Conservation (phyloP, 176 grass and related monocot genomes). For the Thinopyrum elongatum region DNA sequence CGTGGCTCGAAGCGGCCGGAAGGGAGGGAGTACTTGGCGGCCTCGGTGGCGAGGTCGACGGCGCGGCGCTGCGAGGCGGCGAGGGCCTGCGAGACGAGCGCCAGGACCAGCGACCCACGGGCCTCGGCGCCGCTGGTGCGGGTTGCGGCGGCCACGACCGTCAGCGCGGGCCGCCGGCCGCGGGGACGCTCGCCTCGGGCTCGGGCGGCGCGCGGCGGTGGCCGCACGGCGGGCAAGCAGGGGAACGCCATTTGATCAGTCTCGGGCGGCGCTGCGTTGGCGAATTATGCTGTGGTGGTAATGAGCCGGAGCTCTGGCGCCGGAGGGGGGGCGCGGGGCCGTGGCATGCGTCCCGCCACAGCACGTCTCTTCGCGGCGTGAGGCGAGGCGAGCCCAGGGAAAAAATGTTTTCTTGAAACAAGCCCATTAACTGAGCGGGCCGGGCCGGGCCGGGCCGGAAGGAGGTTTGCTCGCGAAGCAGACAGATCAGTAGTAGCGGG, state of each 20-base stretch:
- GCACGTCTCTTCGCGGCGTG: no score
- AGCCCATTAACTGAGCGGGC: background rate
- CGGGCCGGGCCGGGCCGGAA: background rate
- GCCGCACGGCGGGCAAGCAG: conserved; percentile 26
- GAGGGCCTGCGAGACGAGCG: conserved; percentile 66
- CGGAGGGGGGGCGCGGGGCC: no score
- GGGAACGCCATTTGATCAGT: conserved; percentile 41
- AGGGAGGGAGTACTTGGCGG: conserved; percentile 70
- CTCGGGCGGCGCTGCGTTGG: background rate
- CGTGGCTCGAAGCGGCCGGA: conserved; percentile 52
- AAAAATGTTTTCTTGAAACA: no score
- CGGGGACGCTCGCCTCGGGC: conserved; percentile 15
- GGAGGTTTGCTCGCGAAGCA: background rate
- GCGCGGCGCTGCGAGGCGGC: conserved; percentile 55
- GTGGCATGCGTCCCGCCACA: no score
- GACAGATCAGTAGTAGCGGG: background rate
- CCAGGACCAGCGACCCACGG: conserved; percentile 68
- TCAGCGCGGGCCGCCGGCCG: conserved; percentile 5
- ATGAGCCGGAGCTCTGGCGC: background rate
- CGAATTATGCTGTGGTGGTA: background rate
- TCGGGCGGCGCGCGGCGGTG: background rate
- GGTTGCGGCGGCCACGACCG: conserved; percentile 20
- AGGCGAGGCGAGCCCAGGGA: no score
- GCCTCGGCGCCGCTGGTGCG: conserved; percentile 46
- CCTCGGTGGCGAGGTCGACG: conserved; percentile 57